Conservation (phyloP, 2,329 filamentous ascomycete genomes). For the Macrophomina phaseolina region DNA sequence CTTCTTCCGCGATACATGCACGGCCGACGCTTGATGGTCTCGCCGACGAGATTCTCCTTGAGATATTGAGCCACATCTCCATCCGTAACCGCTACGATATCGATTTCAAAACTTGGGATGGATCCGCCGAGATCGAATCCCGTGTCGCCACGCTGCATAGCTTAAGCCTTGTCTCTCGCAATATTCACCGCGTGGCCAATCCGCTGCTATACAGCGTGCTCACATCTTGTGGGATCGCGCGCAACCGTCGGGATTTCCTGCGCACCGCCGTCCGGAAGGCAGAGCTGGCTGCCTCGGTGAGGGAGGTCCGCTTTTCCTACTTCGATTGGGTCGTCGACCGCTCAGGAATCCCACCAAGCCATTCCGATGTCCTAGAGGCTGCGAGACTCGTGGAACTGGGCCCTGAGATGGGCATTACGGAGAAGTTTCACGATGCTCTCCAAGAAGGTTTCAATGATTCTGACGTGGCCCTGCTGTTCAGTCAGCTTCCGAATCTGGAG, state of each 20-base stretch:
- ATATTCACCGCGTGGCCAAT: conserved; percentile 7
- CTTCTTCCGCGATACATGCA: not conserved
- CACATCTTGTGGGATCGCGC: not conserved
- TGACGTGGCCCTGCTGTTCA: conserved; percentile 6
- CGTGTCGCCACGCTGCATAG: not conserved
- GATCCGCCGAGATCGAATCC: not conserved
- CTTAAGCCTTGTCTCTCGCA: conserved; percentile 1
- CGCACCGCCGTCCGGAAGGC: not conserved
- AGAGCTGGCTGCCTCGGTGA: not conserved
- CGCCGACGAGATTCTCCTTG: conserved; percentile 4
- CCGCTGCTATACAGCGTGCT: conserved; percentile 4
- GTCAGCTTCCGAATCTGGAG: not conserved
- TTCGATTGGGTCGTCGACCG: not conserved
- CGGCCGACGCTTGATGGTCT: not conserved
- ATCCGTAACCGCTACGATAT: conserved; percentile 3
- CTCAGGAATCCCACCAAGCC: not conserved
- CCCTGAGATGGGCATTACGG: not conserved
- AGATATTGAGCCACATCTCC: not conserved
- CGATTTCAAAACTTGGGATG: conserved; percentile 14
- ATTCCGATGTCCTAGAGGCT: not conserved
- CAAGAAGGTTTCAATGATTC: not conserved
- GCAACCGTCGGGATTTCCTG: not conserved
- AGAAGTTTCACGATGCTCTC: not conserved
- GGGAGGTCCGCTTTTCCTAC: conserved; percentile 9
- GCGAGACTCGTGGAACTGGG: conserved; percentile 4